phyloP scores from a whole-genome alignment of 805 yeast genomes.

The Priceomyces medius region DNA sequence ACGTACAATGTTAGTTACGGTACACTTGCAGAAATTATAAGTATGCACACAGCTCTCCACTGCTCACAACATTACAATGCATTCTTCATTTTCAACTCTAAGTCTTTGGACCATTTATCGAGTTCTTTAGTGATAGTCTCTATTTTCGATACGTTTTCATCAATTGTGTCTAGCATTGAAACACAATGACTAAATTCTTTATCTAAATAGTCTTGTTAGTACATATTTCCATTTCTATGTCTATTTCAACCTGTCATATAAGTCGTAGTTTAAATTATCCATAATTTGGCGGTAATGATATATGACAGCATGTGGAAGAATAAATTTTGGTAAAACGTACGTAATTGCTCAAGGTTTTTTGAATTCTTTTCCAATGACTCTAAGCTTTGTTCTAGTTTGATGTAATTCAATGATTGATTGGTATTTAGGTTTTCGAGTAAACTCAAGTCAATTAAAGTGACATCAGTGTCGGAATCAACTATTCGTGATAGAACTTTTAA shows the following conservation, averaged over 20 bases:
- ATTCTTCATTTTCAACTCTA: conserved; percentile 41
- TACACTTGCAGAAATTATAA: too few relatives aligned
- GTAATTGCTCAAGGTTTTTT: conserved; percentile 23
- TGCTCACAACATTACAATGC: not conserved
- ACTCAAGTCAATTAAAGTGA: conserved; percentile 45
- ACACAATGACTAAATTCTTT: conserved; percentile 24
- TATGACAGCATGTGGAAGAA: too few relatives aligned
- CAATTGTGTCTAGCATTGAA: conserved; percentile 27
- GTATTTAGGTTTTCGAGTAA: conserved; percentile 56
- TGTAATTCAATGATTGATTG: conserved; percentile 54
- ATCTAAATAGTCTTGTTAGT: conserved; percentile 12
- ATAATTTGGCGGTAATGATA: too few relatives aligned
- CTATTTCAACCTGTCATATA: too few relatives aligned
- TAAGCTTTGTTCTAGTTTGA: conserved; percentile 39
- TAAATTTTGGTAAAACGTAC: conserved; percentile 15
- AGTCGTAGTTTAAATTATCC: too few relatives aligned
- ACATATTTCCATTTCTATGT: too few relatives aligned
- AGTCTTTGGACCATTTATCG: conserved; percentile 60
- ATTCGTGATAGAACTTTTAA: conserved; percentile 29
- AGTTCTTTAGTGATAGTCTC: conserved; percentile 53
- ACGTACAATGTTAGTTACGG: too few relatives aligned
- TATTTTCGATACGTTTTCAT: conserved; percentile 36
- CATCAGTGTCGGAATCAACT: conserved; percentile 42
- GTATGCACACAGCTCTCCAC: too few relatives aligned
- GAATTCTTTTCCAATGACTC: conserved; percentile 45